Evolutionary conservation across 2,329 filamentous ascomycete species (phyloP), one percentile per base, ranked within the genome.

Genomic region (Epichloe bromicola): DNA sequence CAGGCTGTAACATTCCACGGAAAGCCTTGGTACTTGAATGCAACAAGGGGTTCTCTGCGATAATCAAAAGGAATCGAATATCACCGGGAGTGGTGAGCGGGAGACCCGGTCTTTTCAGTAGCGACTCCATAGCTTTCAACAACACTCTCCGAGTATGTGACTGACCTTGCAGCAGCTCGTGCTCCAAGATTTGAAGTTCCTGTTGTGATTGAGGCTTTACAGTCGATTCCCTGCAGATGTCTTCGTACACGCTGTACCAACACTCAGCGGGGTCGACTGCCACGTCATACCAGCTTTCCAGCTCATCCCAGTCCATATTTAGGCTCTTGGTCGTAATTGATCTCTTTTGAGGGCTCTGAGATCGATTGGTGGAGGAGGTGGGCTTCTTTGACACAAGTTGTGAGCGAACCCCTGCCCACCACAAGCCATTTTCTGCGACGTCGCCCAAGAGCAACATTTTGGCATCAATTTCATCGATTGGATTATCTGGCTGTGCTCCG

Each of bases 31-130:
- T 63, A 2, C 66, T 65, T 0, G 70, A 60, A 55, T 84, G 78
- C 8, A 96, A 65, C 3, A 91, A 71, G 5, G 90, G 90, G 63
- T 95, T 95, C 17, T 80, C 80, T 38, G 93, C 66, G 23, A 94
- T 70, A 34, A 95, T 81, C 15, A 95, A 71, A 17, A 95, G 70
- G 63, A 91, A 93, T 5, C 89, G 78, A 39, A 86, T 71, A 58
- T 94, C 82, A 54, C 83, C 78, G 0, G 86, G 80, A 26, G 80
- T 78, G 46, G 73, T 76, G 48, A 95, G 65, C 5, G 79, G 78
- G 34, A 83, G 78, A 1, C 86, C 82, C 0, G 90, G 89, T 17
- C 88, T 78, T 65, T 90, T 94, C 19, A 95, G 71, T 7, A 95
- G 67, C 58, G 78, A 82, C 63, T 95, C 90, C 0, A 81, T 86